Evolutionary conservation across 768 basidiomycete species (phyloP).

Genomic region (Hygrocybe punicea): DNA sequence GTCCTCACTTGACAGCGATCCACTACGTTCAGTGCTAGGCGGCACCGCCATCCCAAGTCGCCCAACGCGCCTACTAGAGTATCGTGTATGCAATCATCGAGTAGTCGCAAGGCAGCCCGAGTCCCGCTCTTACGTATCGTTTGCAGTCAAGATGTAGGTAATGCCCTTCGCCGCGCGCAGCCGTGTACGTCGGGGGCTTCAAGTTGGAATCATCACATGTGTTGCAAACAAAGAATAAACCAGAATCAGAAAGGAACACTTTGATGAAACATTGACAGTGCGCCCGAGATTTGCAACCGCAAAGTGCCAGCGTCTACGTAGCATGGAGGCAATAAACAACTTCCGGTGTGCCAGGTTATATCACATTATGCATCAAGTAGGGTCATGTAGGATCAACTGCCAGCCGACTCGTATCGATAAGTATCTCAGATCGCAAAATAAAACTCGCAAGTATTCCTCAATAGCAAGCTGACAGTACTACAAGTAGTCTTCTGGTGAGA

Average conservation of each 20-base stretch:
- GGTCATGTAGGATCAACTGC: too few relatives aligned
- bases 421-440: too few relatives aligned
- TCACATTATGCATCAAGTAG: too few relatives aligned
- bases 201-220: background rate
- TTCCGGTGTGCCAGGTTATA: too few relatives aligned
- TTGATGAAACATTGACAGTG: background rate
- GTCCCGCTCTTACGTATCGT: background rate
- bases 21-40: too few relatives aligned
- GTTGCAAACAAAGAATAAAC: background rate
- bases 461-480: too few relatives aligned
- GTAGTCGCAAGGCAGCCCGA: background rate
- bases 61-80: background rate
- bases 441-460: too few relatives aligned
- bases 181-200: background rate
- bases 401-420: too few relatives aligned
- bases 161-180: background rate
- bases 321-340: too few relatives aligned
- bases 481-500: too few relatives aligned
- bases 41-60: background rate
- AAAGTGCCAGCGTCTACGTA: too few relatives aligned
- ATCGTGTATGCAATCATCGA: background rate
- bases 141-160: background rate
- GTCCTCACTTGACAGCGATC: background rate
- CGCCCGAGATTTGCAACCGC: too few relatives aligned
- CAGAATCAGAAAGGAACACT: background rate